phyloP scores from a whole-genome alignment of 805 yeast genomes.

The Schwanniomyces occidentalis region DNA sequence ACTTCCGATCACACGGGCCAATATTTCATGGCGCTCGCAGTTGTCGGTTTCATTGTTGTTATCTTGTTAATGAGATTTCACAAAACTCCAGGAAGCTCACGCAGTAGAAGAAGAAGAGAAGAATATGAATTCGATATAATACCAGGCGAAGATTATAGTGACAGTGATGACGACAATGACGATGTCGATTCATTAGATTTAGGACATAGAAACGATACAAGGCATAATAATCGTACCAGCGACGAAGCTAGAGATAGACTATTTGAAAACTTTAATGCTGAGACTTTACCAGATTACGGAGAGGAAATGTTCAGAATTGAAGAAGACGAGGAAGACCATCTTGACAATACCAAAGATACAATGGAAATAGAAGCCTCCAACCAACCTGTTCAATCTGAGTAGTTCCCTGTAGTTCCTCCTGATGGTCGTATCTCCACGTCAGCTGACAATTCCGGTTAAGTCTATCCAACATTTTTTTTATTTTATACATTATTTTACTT shows the following conservation, averaged over 20 bases:
- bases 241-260: conserved; percentile 42
- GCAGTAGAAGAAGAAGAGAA: conserved; percentile 60
- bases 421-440: too few species aligned
- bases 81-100: conserved; percentile 39
- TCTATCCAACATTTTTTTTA: too few species aligned
- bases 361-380: too few species aligned
- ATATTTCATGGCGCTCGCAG: conserved; percentile 59
- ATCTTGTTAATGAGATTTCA: conserved; percentile 47
- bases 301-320: conserved; percentile 40
- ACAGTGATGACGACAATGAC: conserved; percentile 23
- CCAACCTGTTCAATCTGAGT: too few species aligned
- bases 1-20: conserved; percentile 52
- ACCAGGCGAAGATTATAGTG: conserved; percentile 59
- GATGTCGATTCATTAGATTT: conserved; percentile 36
- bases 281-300: conserved; percentile 35
- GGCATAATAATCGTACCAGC: conserved; percentile 16
- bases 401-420: too few species aligned
- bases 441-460: too few species aligned
- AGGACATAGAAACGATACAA: conserved; percentile 20
- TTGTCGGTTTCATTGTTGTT: conserved; percentile 55
- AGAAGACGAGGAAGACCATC: conserved; percentile 37
- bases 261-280: conserved; percentile 42
- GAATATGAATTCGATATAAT: conserved; percentile 77
- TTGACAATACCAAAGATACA: too few species aligned
- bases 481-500: too few species aligned